Percentiles rank a stretch among this genome's conserved stretches.
These are phyloP conservation scores for Tagetes patula DNA, from an alignment of 129 eudicot species.

Conservation along the genomic window DNA sequence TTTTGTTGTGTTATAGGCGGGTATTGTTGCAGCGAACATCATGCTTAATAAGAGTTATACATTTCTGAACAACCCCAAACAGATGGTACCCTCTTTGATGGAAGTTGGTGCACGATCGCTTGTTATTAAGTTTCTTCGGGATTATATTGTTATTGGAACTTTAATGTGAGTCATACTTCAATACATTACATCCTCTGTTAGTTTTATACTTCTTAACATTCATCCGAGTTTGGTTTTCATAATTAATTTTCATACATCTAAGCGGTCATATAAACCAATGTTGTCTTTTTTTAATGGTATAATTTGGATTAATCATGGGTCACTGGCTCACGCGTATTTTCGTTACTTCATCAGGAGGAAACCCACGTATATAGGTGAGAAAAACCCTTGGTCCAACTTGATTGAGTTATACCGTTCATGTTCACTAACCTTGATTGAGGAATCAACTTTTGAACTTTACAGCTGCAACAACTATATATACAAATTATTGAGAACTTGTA, in stretches of 20 bases:
- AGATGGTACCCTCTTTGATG: conserved; percentile 69
- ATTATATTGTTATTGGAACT: conserved; percentile 55
- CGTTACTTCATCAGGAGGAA: too few species aligned
- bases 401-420: background rate
- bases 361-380: too few species aligned
- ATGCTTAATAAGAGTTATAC: conserved; percentile 44
- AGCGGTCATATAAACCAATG: background rate
- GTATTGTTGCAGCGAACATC: conserved; percentile 54
- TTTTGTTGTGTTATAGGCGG: conserved; percentile 49
- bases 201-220: background rate
- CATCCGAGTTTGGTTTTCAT: background rate
- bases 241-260: background rate
- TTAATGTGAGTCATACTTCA: conserved; percentile 60
- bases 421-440: too few species aligned
- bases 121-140: conserved; percentile 52
- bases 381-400: too few species aligned
- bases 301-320: too few species aligned
- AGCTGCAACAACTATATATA: too few species aligned
- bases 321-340: too few species aligned
- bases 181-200: too few species aligned
- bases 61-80: conserved; percentile 54
- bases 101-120: conserved; percentile 71
- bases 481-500: too few species aligned
- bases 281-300: background rate
- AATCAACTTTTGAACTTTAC: too few species aligned